These are phyloP conservation scores for Pichia insulana DNA, from an alignment of 805 yeast genomes.

Conservation along the genomic window DNA sequence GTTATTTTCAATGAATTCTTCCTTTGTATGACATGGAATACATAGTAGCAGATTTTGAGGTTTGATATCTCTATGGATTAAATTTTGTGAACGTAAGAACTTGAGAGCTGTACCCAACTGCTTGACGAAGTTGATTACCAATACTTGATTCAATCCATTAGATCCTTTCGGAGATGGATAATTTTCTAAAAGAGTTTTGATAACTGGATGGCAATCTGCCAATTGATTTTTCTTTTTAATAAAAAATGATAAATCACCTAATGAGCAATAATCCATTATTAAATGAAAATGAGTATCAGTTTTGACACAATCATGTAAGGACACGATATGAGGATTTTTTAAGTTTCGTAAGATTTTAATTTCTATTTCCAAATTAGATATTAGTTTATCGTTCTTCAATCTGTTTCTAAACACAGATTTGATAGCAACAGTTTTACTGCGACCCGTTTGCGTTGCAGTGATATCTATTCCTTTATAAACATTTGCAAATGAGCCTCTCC, in stretches of 20 bases:
- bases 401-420: conserved; percentile 80
- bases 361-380: conserved; percentile 89
- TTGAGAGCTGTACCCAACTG: conserved; percentile 79
- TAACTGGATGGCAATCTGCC: conserved; percentile 65
- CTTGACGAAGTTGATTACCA: conserved; percentile 77
- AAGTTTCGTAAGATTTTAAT: conserved; percentile 80
- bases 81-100: conserved; percentile 71
- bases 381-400: conserved; percentile 73
- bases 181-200: conserved; percentile 63
- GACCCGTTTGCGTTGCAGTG: conserved; percentile 20
- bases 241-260: conserved; percentile 88
- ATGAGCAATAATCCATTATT: conserved; percentile 92
- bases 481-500: conserved; percentile 92
- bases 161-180: conserved; percentile 75
- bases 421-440: conserved; percentile 67
- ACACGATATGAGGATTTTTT: conserved; percentile 90
- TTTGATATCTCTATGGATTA: conserved; percentile 92
- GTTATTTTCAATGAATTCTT: conserved; percentile 46
- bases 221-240: conserved; percentile 70
- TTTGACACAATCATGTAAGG: conserved; percentile 72
- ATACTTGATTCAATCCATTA: conserved; percentile 69
- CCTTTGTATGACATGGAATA: conserved; percentile 66
- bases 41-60: conserved; percentile 83
- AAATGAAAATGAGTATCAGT: conserved; percentile 71
- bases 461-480: conserved; percentile 75